phyloP scores from a whole-genome alignment of 306 rosid species.

The Cajanus cajan region DNA sequence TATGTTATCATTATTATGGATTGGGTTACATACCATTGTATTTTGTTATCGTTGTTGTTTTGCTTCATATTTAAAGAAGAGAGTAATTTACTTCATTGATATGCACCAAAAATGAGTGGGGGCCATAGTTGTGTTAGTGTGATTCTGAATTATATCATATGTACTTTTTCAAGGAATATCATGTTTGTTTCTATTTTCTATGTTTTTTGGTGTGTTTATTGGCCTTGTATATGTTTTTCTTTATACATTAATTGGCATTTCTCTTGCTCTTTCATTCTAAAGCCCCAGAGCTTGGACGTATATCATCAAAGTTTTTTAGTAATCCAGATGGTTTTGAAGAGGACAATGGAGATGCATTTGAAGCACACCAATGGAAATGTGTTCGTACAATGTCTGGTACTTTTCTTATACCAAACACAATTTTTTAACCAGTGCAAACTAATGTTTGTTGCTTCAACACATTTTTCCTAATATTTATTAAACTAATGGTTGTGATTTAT shows the following conservation, averaged over 20 bases:
- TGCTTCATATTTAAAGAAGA: not conserved
- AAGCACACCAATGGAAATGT: conserved; percentile 84
- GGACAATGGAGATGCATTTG: conserved; percentile 78
- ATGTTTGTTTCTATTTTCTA: not conserved
- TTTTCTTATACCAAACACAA: conserved; percentile 25
- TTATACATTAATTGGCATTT: not conserved
- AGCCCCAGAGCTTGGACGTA: conserved; percentile 92
- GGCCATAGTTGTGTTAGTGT: not conserved
- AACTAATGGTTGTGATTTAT: not conserved
- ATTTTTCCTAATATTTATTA: not conserved
- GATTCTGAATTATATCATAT: not conserved
- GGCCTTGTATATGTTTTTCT: not conserved
- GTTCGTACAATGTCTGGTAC: conserved; percentile 81
- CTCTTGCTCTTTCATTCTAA: conserved; percentile 13
- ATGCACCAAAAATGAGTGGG: not conserved
- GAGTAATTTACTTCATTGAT: not conserved
- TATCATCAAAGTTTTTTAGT: conserved; percentile 49
- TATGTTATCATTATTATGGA: not conserved
- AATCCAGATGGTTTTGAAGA: conserved; percentile 57
- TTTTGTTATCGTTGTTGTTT: not conserved
- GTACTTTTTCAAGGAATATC: not conserved
- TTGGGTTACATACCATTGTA: not conserved
- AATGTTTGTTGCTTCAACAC: conserved; percentile 11
- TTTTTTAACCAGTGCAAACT: conserved; percentile 1
- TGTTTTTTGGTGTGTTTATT: not conserved